Base-by-base conservation (phyloP, 116 monocot species). In the Trichopus zeylanicus region DNA sequence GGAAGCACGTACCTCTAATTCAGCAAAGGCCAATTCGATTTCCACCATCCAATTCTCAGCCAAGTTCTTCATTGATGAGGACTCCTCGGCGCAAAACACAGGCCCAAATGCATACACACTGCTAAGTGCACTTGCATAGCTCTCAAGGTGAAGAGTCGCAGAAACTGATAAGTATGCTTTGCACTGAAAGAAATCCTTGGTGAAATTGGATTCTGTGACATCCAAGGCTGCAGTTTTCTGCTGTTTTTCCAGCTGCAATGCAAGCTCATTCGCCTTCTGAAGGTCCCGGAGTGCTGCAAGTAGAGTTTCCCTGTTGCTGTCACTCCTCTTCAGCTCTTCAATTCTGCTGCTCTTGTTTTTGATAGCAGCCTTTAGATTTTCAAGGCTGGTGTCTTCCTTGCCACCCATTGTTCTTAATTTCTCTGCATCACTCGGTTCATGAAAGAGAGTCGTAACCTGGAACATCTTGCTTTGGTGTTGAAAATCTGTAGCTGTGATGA, bases 41-140 rank as follows among this genome's bases (percentile, higher is more conserved):
- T 89, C 82, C 12, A 93, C 56, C 67, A 69, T 78, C 85, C 89
- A 93, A 72, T 56, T 78, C 39, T 89, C 93, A 0, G 81, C 75
- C 62, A 85, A 65, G 31, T 67, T 37, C 59, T 60, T 85, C 1
- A 26, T 32, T 8, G 70, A 38, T 23, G 51, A 57, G 10, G 61
- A 60, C 23, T 54, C 37, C 20, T 78, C 70, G 22, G 82, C 77
- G 29, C 55, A 63, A 71, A 93, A 85, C 7, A 75, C 56, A 3
- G 93, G 93, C 6, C 89, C 85, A 18, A 80, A 70, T 15, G 79
- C 63, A 67, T 88, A 93, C 11, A 88, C 93, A 58, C 75, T 72
- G n/a, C 89, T 71, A 23, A 93, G 82, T 0, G 85, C 74, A 52
- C 93, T 85, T 13, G 85, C 82, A 68, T 82, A 80, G 63, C 79